phyloP scores from a whole-genome alignment of 768 basidiomycete genomes.

The Tulasnella sp. region DNA sequence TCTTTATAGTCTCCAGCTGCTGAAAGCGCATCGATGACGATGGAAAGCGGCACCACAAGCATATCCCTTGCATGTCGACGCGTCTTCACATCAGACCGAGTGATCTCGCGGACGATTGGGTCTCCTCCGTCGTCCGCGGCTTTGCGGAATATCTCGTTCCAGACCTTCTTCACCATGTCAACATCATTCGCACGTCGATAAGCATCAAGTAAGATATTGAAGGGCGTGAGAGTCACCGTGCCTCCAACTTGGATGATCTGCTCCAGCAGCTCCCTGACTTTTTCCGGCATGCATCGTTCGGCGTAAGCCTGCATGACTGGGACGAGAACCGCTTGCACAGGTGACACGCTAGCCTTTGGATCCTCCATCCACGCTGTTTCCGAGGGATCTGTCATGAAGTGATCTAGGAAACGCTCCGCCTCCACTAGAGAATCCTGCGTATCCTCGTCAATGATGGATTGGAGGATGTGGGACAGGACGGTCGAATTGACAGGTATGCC shows the following conservation, averaged over 20 bases:
- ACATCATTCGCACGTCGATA: slow-evolving; percentile 51
- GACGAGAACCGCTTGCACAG: slow-evolving; percentile 22
- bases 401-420: slow-evolving; percentile 55
- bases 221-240: slow-evolving; percentile 44
- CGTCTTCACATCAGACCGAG: neutral
- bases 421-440: slow-evolving; percentile 40
- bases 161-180: slow-evolving; percentile 46
- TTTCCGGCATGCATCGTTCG: slow-evolving; percentile 32
- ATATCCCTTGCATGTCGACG: slow-evolving; percentile 26
- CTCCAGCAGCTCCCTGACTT: slow-evolving; percentile 46
- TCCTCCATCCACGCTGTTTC: slow-evolving; percentile 29
- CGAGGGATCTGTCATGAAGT: slow-evolving; percentile 28
- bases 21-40: slow-evolving; percentile 68
- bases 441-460: slow-evolving; percentile 43
- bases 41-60: slow-evolving; percentile 69
- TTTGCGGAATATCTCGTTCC: slow-evolving; percentile 56
- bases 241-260: slow-evolving; percentile 45
- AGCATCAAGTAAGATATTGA: slow-evolving; percentile 57
- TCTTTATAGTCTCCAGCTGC: slow-evolving; percentile 46
- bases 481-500: slow-evolving; percentile 56
- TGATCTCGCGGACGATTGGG: neutral
- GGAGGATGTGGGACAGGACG: slow-evolving; percentile 58
- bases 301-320: slow-evolving; percentile 50
- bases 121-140: slow-evolving; percentile 35
- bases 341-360: slow-evolving; percentile 22